Conservation (phyloP, 1,139 yeast genomes). For the Diutina catenulata region DNA sequence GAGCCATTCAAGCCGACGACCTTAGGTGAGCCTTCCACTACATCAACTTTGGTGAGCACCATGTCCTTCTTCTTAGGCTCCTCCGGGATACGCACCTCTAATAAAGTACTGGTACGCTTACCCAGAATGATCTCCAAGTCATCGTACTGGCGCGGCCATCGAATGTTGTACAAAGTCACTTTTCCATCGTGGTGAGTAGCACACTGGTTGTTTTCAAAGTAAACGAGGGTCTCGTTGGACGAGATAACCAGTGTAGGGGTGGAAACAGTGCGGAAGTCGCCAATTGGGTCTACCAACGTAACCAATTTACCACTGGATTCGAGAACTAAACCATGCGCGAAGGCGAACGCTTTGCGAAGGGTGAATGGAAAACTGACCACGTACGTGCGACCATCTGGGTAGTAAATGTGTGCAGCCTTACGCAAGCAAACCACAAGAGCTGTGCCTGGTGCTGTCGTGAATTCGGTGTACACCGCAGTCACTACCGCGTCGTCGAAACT, state of each 20-base stretch:
- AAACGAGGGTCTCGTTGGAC: constrained; percentile 41
- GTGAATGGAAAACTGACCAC: constrained; percentile 54
- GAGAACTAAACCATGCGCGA: constrained; percentile 52
- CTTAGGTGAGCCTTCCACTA: too few relatives aligned
- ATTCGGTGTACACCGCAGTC: constrained; percentile 2
- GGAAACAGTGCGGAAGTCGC: constrained; percentile 54
- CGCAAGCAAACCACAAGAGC: constrained; percentile 40
- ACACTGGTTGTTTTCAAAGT: constrained; percentile 33
- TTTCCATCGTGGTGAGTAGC: constrained; percentile 38
- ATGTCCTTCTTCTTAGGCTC: too few relatives aligned
- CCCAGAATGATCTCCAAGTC: constrained; percentile 15
- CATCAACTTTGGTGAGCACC: constrained; percentile 50
- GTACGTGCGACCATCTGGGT: constrained; percentile 43
- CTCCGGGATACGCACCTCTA: constrained; percentile 38
- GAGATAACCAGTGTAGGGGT: constrained; percentile 61
- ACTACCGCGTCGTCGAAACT: constrained; percentile 24
- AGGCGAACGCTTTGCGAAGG: constrained; percentile 43
- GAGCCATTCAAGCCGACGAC: too few relatives aligned
- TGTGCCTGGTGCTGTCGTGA: not conserved
- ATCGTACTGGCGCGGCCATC: constrained; percentile 28
- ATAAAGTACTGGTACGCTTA: constrained; percentile 39
- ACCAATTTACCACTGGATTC: constrained; percentile 31
- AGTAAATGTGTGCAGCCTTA: constrained; percentile 45
- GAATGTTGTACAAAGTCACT: constrained; percentile 38
- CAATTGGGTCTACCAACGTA: constrained; percentile 57